Percentiles rank a stretch among this genome's conserved stretches.
Conservation (phyloP, 768 basidiomycete species). For the Lactifluus volemus region DNA sequence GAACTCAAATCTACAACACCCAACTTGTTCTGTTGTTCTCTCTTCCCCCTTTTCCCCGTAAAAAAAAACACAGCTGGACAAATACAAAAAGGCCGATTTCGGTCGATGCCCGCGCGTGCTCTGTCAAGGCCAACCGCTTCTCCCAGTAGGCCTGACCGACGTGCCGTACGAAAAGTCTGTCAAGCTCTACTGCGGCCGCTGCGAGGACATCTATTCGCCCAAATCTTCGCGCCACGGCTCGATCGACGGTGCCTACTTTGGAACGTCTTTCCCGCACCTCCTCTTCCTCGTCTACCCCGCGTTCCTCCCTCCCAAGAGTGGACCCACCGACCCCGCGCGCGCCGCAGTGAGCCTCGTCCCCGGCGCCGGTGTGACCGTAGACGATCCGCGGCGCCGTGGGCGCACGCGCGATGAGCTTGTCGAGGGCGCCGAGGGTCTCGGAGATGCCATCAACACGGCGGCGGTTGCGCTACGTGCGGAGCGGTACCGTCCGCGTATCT, state of each 20-base stretch:
- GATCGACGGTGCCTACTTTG: conserved; percentile 98
- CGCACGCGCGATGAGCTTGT: conserved; percentile 38
- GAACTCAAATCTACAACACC: neutral
- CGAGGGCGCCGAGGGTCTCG: conserved; percentile 41
- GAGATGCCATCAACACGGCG: conserved; percentile 69
- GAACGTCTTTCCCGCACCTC: conserved; percentile 95
- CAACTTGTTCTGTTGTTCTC: neutral
- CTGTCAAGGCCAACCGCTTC: conserved; percentile 89
- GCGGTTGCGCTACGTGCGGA: conserved; percentile 84
- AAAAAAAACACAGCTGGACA: conserved; percentile 57
- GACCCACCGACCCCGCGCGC: conserved; percentile 34
- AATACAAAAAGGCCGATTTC: conserved; percentile 97
- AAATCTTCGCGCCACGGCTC: conserved; percentile 95
- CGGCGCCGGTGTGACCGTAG: conserved; percentile 25
- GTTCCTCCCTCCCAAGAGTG: conserved; percentile 77
- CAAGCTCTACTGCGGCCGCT: conserved; percentile 96
- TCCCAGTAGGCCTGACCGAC: conserved; percentile 95
- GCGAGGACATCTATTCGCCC: conserved; percentile 97
- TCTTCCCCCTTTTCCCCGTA: neutral
- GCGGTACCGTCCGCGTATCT: conserved; percentile 85
- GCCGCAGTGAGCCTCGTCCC: conserved; percentile 22
- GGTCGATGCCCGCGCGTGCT: conserved; percentile 97
- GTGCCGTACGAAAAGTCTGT: conserved; percentile 98
- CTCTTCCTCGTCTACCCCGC: conserved; percentile 95
- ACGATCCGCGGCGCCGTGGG: conserved; percentile 22